These are phyloP conservation scores for Neonectria sp. DNA, from an alignment of 2,329 filamentous ascomycete genomes.

Conservation along the genomic window DNA sequence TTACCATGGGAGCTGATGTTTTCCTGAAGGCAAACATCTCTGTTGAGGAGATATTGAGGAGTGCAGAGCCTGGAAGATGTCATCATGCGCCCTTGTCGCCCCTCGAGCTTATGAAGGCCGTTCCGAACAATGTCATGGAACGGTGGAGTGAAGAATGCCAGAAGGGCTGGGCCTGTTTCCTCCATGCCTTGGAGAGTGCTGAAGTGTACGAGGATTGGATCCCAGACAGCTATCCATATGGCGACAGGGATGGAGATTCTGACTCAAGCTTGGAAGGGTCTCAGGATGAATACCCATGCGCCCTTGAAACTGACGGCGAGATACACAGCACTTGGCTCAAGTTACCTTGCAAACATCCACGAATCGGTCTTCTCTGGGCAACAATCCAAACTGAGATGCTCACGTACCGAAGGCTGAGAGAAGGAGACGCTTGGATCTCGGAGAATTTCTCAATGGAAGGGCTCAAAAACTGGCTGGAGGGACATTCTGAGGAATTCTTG, in stretches of 20 bases:
- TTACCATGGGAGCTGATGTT: neutral
- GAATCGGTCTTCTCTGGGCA: conserved; percentile 28
- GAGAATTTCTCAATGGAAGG: conserved; percentile 20
- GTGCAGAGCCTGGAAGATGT: conserved; percentile 1
- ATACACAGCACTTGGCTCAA: neutral
- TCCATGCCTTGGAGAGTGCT: neutral
- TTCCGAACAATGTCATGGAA: conserved; percentile 9
- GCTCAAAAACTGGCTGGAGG: conserved; percentile 13
- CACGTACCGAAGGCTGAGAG: conserved; percentile 20
- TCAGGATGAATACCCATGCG: neutral
- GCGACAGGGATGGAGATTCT: neutral
- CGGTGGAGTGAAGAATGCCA: conserved; percentile 12
- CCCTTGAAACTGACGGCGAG: too few species aligned
- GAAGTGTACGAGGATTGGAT: neutral
- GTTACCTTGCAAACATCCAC: conserved; percentile 5
- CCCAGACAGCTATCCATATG: neutral
- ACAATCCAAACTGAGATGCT: conserved; percentile 32
- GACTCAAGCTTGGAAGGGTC: neutral
- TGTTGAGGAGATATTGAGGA: conserved; percentile 16
- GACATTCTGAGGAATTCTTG: accelerated
- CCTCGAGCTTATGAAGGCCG: conserved; percentile 9
- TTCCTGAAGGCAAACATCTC: conserved; percentile 16
- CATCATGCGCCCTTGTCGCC: conserved; percentile 6
- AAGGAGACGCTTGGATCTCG: conserved; percentile 26
- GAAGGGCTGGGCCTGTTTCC: conserved; percentile 16